Percentiles rank a stretch among this genome's conserved stretches.
These are phyloP conservation scores for Clitocybe nebularis DNA, from an alignment of 1,284 basidiomycete genomes.

Conservation along the genomic window DNA sequence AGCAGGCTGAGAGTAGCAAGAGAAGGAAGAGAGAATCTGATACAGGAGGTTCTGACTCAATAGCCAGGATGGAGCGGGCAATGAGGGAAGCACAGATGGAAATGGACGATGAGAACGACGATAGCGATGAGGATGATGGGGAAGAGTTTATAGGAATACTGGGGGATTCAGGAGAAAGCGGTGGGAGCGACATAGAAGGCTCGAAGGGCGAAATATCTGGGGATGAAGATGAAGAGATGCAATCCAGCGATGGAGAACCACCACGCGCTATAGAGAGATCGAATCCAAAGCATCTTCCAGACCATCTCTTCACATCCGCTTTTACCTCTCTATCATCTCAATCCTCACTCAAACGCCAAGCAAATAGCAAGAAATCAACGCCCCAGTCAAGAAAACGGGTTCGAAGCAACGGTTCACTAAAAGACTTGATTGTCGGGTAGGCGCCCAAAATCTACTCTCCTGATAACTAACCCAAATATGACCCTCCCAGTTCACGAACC, in stretches of 20 bases:
- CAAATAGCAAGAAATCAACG: slow-evolving; percentile 7
- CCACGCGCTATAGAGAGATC: slow-evolving; percentile 2
- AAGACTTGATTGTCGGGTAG: slow-evolving; percentile 23
- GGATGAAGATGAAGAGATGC: slow-evolving; percentile 16
- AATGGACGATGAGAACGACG: slow-evolving; percentile 18
- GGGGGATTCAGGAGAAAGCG: no score
- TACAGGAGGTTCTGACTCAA: slow-evolving; percentile 10
- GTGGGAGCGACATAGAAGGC: slow-evolving; percentile 18
- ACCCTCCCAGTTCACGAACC: slow-evolving; percentile 10
- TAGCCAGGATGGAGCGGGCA: slow-evolving; percentile 23
- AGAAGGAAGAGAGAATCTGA: slow-evolving; percentile 16
- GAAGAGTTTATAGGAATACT: no score
- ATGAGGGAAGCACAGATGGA: slow-evolving; percentile 36
- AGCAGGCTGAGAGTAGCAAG: slow-evolving; percentile 35
- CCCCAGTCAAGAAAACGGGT: slow-evolving; percentile 17
- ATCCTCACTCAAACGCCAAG: slow-evolving; percentile 15
- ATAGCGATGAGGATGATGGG: slow-evolving; percentile 15
- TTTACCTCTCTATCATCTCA: slow-evolving; percentile 30
- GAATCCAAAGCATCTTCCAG: slow-evolving; percentile 40
- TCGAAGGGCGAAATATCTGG: slow-evolving; percentile 20
- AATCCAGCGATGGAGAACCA: slow-evolving; percentile 14
- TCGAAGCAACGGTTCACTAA: slow-evolving; percentile 21
- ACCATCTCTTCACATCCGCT: slow-evolving; percentile 45
- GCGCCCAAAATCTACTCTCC: background rate
- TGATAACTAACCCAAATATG: background rate